Base-by-base conservation (phyloP, 306 rosid species). In the Boehmeria nivea region DNA sequence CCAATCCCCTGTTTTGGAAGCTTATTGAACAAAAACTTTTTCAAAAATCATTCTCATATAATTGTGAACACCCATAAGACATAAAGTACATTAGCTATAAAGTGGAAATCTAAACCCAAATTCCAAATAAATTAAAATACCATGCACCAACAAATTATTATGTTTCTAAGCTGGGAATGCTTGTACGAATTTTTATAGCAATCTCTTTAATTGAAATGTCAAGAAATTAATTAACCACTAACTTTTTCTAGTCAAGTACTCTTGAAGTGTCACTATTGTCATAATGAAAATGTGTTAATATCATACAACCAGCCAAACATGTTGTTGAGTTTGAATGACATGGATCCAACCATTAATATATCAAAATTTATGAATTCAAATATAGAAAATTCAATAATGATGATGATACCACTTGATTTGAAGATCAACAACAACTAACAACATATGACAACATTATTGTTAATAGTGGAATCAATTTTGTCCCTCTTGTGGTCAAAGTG, bases 351-450 rank as follows among this genome's bases (percentile, higher is more conserved):
- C 27, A 53, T 33, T 15, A 8, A 22, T 23, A 23, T 12, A 53
- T 33, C 59, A 28, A 3, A 28, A 28, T 28, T 28, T 28, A 28
- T 28, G 3, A 40, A 40, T 9, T 40, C 44, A 6, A 40, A 22
- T 26, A n/a, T 12, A 12, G 18, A 45, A 24, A 17, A 42, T 27
- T 8, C 2, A 16, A 39, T 56, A 20, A 56, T 56, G 27, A 56
- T 56, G 38, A 33, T 33, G n/a, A n/a, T 33, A 36, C 33, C 63
- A 38, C 21, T 56, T 39, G 18, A 37, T 37, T 37, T 37, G 34
- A 25, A 15, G 51, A 22, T 39, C 52, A 59, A 25, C 54, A 37
- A 23, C 42, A 59, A 59, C 42, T 43, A 43, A 58, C 50, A 56
- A 28, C 47, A 28, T 25, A 51, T 23, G 6, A 13, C 31, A 56